Base-by-base conservation (phyloP, 2,329 filamentous ascomycete species). In the Bertia moriformis region DNA sequence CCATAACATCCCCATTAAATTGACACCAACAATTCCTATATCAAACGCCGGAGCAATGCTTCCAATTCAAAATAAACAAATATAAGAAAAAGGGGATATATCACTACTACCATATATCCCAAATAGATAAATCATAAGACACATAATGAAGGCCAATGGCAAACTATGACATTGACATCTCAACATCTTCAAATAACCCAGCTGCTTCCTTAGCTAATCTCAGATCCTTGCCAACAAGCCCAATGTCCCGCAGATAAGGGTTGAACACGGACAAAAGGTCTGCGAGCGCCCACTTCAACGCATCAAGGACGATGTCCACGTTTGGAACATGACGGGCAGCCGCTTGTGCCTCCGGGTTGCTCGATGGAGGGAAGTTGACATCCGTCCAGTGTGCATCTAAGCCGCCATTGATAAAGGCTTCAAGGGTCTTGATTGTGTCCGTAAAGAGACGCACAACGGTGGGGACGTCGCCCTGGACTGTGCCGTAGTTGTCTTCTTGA, bases 401-500 rank as follows among this genome's bases (percentile, higher is more conserved):
- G 2, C 50, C 59, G 4, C 56, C 55, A 45, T 76, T 67, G 32
- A 35, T 15, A 51, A 93, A 86, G 1, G 54, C 60, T 49, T 93
- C 80, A 3, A 94, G 62, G 46, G 75, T 75, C 40, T 63, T 68
- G 41, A 87, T 77, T 1, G 83, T 76, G 0, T 56, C 48, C 1
- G 84, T 88, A 43, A 93, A 73, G 1, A 76, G 73, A 37, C 80
- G 73, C 38, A 95, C 73, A 41, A 93, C 78, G 38, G 61, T 61
- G 1, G 83, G 74, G 2, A 96, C 76, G 45, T 91, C 83, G 33
- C 77, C 69, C 46, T 93, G 81, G n/a, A 93, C 89, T 48, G 84
- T 83, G 13, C 89, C 89, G 51, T 78, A 91, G 37, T 71, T 70
- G 54, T 96, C 89, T 56, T 96, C 88, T 3, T 65, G 63, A 40